Base-by-base conservation (phyloP, 306 rosid species). In the Cucumis hystrix region DNA sequence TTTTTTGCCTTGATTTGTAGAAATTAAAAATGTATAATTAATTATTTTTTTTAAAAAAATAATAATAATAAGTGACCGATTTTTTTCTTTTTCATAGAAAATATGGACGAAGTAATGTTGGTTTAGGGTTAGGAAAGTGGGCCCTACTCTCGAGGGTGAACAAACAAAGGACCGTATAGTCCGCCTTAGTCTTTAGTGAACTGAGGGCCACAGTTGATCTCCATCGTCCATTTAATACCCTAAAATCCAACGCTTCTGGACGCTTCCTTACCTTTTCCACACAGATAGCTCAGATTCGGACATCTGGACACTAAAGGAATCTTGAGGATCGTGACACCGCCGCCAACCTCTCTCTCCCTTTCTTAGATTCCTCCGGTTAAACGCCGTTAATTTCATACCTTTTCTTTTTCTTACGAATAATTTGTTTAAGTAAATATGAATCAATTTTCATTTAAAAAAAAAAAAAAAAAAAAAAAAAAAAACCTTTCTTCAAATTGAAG, bases 261-360 rank as follows among this genome's bases (percentile, higher is more conserved):
- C 14, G 49, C 17, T 67, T 68, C 35, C 55, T 41, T 37, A 39
- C 15, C 10, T 66, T 66, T 17, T 21, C 2, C 12, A 1, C 62
- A 77, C 68, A 62, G 7, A 33, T 33, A 8, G 17, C 45, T 17
- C 21, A 3, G 28, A 65, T 18, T 30, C 69, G 20, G 12, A 63
- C 20, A 63, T 2, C 10, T 65, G 70, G 70, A 64, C 45, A 16
- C 69, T 4, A 1, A 9, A 1, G 59, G 80, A 82, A 82, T 85
- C 81, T 69, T 7, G 39, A 12, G 3, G 59, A 68, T 70, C 20
- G 73, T 16, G 86, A 83, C 77, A 61, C 49, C 81, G 83, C 86
- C 86, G 86, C 83, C 78, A 83, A 68, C 35, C 58, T 75, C 65
- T 75, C 77, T 6, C 4, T 11, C 45, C 20, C 12, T 71, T 49